Conservation (phyloP, 2,329 filamentous ascomycete genomes). For the Aureobasidium namibiae region DNA sequence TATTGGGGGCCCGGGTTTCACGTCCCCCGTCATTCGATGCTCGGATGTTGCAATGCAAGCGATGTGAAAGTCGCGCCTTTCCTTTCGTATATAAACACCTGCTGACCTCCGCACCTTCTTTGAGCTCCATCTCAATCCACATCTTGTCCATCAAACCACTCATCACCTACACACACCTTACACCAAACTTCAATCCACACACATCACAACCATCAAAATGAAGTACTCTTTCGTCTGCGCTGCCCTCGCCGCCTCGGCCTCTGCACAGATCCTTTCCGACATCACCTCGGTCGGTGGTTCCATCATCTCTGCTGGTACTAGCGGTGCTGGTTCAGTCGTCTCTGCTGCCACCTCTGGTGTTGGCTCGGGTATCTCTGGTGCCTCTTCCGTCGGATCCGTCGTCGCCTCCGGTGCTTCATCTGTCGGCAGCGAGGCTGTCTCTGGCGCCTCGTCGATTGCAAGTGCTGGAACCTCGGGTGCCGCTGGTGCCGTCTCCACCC, state of each 20-base stretch:
- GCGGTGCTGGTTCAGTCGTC: background rate
- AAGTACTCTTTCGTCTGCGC: conserved; percentile 10
- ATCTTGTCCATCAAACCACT: background rate
- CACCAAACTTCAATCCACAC: background rate
- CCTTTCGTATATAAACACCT: background rate
- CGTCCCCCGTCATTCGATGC: background rate
- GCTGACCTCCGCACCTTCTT: background rate
- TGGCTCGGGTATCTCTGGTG: background rate
- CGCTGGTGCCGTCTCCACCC: background rate
- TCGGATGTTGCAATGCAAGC: conserved; percentile 1
- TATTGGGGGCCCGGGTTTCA: background rate
- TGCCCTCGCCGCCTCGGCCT: conserved; percentile 8
- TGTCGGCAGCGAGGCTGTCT: background rate
- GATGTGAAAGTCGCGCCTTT: background rate
- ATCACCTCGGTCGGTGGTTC: background rate
- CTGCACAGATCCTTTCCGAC: conserved; percentile 1
- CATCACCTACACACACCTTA: background rate
- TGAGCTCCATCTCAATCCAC: background rate
- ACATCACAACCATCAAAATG: conserved; percentile 6
- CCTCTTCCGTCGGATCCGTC: background rate
- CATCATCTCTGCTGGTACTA: background rate
- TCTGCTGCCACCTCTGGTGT: conserved; percentile 1
- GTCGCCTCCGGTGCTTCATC: background rate
- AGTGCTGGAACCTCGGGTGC: background rate
- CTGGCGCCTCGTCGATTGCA: background rate